Conservation (phyloP, 75 land plant species). For the Pinus tabuliformis region DNA sequence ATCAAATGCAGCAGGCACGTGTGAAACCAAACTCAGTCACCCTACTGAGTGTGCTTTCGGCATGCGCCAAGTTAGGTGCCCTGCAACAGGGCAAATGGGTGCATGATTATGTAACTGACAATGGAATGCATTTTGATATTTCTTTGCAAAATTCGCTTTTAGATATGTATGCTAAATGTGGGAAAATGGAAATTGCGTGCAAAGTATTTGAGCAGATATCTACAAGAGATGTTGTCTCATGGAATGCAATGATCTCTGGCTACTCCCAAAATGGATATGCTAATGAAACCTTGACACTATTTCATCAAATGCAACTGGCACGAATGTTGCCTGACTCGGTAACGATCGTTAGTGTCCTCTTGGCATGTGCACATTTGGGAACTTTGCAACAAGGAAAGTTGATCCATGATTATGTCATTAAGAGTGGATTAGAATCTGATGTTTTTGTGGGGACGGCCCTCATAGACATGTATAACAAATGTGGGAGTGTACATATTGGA, state of each 20-base stretch:
- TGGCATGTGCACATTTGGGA: constrained; percentile 15
- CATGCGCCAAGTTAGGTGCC: constrained; percentile 34
- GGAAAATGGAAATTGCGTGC: constrained; percentile 37
- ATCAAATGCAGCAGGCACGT: constrained; percentile 35
- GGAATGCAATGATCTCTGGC: constrained; percentile 69
- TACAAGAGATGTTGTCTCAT: constrained; percentile 52
- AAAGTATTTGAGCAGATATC: constrained; percentile 27
- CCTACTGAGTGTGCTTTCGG: constrained; percentile 45
- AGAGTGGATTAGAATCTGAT: constrained; percentile 9
- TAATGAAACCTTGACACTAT: constrained; percentile 12
- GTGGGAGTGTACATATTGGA: constrained; percentile 12
- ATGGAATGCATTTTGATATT: no score
- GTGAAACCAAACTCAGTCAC: constrained; percentile 55
- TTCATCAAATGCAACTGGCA: constrained; percentile 14
- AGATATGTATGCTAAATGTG: constrained; percentile 56
- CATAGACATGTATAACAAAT: constrained; percentile 30
- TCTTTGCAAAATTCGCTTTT: constrained; percentile 38
- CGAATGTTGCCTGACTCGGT: constrained; percentile 19
- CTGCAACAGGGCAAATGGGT: no score
- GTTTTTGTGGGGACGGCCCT: constrained; percentile 15
- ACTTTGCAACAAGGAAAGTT: constrained; percentile 11
- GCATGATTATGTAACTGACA: no score
- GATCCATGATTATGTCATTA: constrained; percentile 14
- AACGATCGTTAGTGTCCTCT: constrained; percentile 14
- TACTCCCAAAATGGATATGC: constrained; percentile 35